Conservation (phyloP, 2,329 filamentous ascomycete species). For the Monascus ruber region DNA sequence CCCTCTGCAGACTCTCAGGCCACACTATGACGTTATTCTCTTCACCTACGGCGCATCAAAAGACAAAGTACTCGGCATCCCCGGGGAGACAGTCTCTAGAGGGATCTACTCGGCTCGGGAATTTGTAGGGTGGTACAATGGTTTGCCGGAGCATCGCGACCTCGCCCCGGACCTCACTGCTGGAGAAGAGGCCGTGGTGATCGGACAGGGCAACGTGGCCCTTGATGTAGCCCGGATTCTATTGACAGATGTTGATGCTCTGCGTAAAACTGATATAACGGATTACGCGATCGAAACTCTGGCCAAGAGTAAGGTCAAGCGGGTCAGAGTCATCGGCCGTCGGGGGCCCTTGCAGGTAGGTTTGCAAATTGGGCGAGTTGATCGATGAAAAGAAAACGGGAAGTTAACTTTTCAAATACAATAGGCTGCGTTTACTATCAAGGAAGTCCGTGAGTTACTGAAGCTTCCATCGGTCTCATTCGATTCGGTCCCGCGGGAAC, state of each 20-base stretch:
- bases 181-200: slow-evolving; percentile 72
- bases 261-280: slow-evolving; percentile 79
- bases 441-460: slow-evolving; percentile 81
- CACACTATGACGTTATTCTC: slow-evolving; percentile 82
- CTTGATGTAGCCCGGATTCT: slow-evolving; percentile 86
- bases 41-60: slow-evolving; percentile 87
- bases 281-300: slow-evolving; percentile 68
- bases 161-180: slow-evolving; percentile 61
- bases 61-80: slow-evolving; percentile 67
- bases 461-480: slow-evolving; percentile 63
- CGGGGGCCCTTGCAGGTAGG: slow-evolving; percentile 75
- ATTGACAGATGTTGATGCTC: slow-evolving; percentile 59
- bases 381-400: background rate
- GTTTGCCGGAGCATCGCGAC: slow-evolving; percentile 66
- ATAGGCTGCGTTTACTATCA: slow-evolving; percentile 86
- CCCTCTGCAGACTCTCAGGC: slow-evolving; percentile 56
- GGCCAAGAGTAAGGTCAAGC: slow-evolving; percentile 59
- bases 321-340: slow-evolving; percentile 78
- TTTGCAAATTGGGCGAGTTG: background rate
- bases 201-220: slow-evolving; percentile 94
- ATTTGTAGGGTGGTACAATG: slow-evolving; percentile 98
- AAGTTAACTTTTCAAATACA: slow-evolving; percentile 2
- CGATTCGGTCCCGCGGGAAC: slow-evolving; percentile 50
- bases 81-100: slow-evolving; percentile 58
- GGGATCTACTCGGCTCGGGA: slow-evolving; percentile 76